phyloP scores from a whole-genome alignment of 202 grass and related monocot species.

The Setaria italica region DNA sequence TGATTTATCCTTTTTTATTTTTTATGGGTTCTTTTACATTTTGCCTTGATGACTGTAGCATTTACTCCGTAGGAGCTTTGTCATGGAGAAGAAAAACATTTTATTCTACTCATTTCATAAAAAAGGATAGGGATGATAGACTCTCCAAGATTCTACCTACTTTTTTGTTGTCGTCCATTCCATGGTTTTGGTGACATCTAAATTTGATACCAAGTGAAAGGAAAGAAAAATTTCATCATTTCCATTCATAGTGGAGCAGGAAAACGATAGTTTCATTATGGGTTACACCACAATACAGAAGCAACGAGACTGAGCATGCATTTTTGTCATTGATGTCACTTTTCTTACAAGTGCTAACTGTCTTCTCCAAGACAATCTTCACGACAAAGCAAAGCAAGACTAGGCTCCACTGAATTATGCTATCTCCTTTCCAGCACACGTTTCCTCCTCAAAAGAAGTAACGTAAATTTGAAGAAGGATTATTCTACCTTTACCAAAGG shows the following conservation, averaged over 20 bases:
- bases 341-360: constrained; percentile 38
- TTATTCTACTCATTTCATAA: constrained; percentile 28
- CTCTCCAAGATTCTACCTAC: constrained; percentile 20
- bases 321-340: constrained; percentile 34
- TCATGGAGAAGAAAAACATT: not conserved
- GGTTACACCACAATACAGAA: not conserved
- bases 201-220: constrained; percentile 16
- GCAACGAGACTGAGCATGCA: constrained; percentile 11
- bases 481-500: constrained; percentile 31
- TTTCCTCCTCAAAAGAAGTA: constrained; percentile 38
- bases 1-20: constrained; percentile 9
- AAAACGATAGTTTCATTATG: constrained; percentile 3
- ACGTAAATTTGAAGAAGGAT: not conserved
- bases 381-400: constrained; percentile 57
- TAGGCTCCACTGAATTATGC: constrained; percentile 50
- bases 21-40: not conserved
- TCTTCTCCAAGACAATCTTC: constrained; percentile 52
- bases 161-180: constrained; percentile 11
- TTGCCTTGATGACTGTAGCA: constrained; percentile 2
- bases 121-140: constrained; percentile 23
- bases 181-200: constrained; percentile 24
- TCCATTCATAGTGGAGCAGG: constrained; percentile 2
- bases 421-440: constrained; percentile 35
- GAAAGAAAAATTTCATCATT: constrained; percentile 7
- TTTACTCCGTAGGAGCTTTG: constrained; percentile 23